Percentiles rank a stretch among this genome's conserved stretches.
Conservation (phyloP, 768 basidiomycete genomes). For the Panaeolus papilionaceus region DNA sequence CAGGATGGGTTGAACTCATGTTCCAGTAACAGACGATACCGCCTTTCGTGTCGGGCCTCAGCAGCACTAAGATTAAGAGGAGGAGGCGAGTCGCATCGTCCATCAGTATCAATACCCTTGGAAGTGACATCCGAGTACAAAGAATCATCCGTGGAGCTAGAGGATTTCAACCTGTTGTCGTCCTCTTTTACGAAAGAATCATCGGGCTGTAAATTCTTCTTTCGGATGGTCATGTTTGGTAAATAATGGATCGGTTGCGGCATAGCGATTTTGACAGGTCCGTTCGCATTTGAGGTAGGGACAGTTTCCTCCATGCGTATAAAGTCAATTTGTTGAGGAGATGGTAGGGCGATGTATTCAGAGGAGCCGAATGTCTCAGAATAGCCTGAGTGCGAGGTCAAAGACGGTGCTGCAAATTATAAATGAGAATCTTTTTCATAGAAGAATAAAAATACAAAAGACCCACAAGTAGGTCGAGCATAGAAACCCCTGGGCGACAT, state of each 20-base stretch:
- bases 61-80: constrained; percentile 43
- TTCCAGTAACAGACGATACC: constrained; percentile 68
- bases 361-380: constrained; percentile 24
- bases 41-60: constrained; percentile 62
- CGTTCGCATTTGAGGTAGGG: constrained; percentile 7
- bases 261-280: constrained; percentile 19
- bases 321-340: constrained; percentile 30
- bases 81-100: constrained; percentile 37
- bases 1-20: constrained; percentile 76
- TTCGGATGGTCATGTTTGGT: constrained; percentile 15
- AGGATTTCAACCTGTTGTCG: constrained; percentile 25
- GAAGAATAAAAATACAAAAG: not conserved
- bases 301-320: constrained; percentile 30
- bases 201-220: not conserved
- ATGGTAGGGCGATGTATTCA: constrained; percentile 29
- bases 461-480: constrained; percentile 28
- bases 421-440: not conserved
- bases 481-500: constrained; percentile 27
- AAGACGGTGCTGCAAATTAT: constrained; percentile 25
- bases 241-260: constrained; percentile 25
- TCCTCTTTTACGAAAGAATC: constrained; percentile 17
- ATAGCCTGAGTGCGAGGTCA: constrained; percentile 24
- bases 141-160: not conserved
- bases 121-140: constrained; percentile 5
- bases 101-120: constrained; percentile 14